Conservation (phyloP, 768 basidiomycete species). For the Termitomyces titanicus region DNA sequence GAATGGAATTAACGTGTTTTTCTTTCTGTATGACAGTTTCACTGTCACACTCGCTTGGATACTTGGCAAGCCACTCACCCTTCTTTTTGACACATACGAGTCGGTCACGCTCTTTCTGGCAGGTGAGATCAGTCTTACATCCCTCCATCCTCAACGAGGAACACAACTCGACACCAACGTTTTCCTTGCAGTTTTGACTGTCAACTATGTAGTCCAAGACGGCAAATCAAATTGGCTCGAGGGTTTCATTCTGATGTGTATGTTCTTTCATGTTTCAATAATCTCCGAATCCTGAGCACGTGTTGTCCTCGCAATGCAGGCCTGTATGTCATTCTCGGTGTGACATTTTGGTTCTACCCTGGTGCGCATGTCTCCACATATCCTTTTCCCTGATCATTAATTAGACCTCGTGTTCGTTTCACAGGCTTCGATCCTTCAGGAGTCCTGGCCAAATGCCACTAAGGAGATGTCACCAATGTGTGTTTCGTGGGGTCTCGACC, state of each 20-base stretch:
- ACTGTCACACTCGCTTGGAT: conserved; percentile 81
- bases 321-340: conserved; percentile 68
- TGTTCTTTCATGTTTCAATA: conserved; percentile 16
- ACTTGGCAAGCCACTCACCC: conserved; percentile 71
- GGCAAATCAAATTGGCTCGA: conserved; percentile 94
- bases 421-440: conserved; percentile 30
- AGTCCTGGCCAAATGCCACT: conserved; percentile 20
- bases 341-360: conserved; percentile 65
- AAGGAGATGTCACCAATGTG: neutral
- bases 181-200: conserved; percentile 60
- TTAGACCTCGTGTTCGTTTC: neutral
- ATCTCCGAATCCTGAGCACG: neutral
- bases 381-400: neutral
- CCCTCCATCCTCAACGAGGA: no score
- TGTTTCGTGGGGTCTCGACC: no score
- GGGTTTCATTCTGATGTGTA: conserved; percentile 66
- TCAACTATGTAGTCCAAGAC: conserved; percentile 83
- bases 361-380: conserved; percentile 24
- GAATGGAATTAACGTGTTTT: neutral
- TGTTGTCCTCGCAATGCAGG: conserved; percentile 27
- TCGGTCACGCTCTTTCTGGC: conserved; percentile 59
- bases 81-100: conserved; percentile 88
- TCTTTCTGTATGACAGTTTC: conserved; percentile 44
- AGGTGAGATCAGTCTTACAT: conserved; percentile 20
- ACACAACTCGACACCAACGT: neutral